Conservation (phyloP, 2,329 filamentous ascomycete genomes). For the Fusarium poae region DNA sequence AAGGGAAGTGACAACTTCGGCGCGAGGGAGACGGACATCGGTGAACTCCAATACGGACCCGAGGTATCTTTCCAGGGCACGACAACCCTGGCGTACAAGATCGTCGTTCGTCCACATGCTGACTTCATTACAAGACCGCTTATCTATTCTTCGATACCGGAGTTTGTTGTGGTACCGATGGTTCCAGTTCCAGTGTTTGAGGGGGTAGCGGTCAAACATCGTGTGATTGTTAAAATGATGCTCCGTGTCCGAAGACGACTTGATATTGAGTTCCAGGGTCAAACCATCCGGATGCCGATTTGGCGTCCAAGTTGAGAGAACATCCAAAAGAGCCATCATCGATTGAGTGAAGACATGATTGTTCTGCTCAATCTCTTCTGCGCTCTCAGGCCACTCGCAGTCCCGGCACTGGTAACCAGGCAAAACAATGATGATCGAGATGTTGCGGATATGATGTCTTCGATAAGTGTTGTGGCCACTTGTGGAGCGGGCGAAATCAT, state of each 20-base stretch:
- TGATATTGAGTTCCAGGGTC: neutral
- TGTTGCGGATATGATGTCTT: neutral
- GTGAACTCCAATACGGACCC: neutral
- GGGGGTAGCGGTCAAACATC: neutral
- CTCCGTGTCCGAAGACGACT: neutral
- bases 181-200: neutral
- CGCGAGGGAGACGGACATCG: neutral
- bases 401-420: neutral
- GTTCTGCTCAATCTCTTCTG: neutral
- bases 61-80: neutral
- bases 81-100: neutral
- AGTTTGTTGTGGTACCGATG: too few species aligned
- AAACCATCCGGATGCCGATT: neutral
- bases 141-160: too few species aligned
- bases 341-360: neutral
- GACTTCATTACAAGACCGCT: too few species aligned
- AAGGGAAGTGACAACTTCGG: neutral
- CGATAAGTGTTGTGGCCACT: neutral
- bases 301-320: neutral
- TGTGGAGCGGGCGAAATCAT: neutral
- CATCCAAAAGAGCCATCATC: neutral
- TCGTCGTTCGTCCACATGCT: too few species aligned
- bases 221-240: neutral
- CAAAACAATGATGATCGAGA: neutral
- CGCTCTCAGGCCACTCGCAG: neutral